Evolutionary conservation across 2,329 filamentous ascomycete species (phyloP), one percentile per base, ranked within the genome.

Genomic region (Mariannaea sp.): DNA sequence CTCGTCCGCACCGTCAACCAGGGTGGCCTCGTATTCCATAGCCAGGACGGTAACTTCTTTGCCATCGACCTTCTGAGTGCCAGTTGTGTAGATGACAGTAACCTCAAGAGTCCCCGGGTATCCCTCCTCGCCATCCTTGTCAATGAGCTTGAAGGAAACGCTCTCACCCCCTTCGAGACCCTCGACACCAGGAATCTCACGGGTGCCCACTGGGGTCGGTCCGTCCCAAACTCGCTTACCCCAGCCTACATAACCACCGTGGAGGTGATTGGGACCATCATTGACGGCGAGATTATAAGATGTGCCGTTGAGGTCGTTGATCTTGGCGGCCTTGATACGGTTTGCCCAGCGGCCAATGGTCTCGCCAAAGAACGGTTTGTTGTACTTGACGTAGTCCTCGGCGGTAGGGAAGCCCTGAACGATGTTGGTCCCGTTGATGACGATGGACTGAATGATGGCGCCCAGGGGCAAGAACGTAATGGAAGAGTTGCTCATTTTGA

Each of bases 341-440:
- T 97, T 97, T 56, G 92, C 84, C 16, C 86, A 78, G 48, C 85
- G 89, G 49, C 94, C 94, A 70, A 97, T 96, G 38, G 91, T 97
- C 71, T 93, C 92, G 59, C 94, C 93, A 69, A 96, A 97, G 77
- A 86, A 92, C 2, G 90, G 86, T 9, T 73, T 77, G 75, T 94
- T 93, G 78, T 92, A 77, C 62, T 83, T 75, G 60, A 81, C 81
- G 76, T 97, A 97, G 56, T 87, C 83, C 38, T 88, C 84, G 47
- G 88, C 82, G 12, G 81, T 85, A 14, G 89, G 83, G 75, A 97
- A 97, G 47, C 87, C 86, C 63, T 94, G 89, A 17, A 97, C 92
- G 61, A 99, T 94, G 76, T 97, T 94, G 69, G 83, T 77, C 59
- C 85, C 88, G 55, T 81, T 88, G 62, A 97, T 82, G 41, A 80